Evolutionary conservation across 257 asterid genomes (phyloP).

Genomic region (Solanum microdontum): DNA sequence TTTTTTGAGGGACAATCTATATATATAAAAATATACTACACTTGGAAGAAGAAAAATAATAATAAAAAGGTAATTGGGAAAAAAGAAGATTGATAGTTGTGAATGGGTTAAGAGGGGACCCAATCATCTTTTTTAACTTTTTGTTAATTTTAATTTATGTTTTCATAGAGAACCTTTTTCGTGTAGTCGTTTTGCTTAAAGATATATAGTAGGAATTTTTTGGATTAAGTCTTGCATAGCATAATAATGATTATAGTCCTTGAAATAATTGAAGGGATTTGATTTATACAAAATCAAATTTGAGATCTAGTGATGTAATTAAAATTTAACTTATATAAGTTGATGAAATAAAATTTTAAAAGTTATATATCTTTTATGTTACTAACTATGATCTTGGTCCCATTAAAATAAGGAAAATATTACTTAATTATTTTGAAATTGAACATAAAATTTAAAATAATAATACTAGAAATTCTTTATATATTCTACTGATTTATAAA

Average conservation of each 20-base stretch:
- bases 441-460: background rate
- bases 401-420: background rate
- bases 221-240: background rate
- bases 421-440: background rate
- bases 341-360: background rate
- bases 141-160: background rate
- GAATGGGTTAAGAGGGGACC: background rate
- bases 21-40: background rate
- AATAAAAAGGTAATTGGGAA: background rate
- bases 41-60: background rate
- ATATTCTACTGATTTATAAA: background rate
- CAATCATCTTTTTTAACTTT: background rate
- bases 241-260: background rate
- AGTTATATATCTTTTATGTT: background rate
- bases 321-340: background rate
- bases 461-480: background rate
- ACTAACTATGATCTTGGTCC: too few relatives aligned
- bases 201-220: background rate
- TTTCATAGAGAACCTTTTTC: background rate
- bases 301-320: background rate
- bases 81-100: background rate
- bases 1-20: background rate
- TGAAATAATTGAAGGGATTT: background rate
- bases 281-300: background rate
- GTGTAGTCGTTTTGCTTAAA: background rate